phyloP scores from a whole-genome alignment of 225 moss, liverwort and hornwort species.

The Polytrichum formosum region DNA sequence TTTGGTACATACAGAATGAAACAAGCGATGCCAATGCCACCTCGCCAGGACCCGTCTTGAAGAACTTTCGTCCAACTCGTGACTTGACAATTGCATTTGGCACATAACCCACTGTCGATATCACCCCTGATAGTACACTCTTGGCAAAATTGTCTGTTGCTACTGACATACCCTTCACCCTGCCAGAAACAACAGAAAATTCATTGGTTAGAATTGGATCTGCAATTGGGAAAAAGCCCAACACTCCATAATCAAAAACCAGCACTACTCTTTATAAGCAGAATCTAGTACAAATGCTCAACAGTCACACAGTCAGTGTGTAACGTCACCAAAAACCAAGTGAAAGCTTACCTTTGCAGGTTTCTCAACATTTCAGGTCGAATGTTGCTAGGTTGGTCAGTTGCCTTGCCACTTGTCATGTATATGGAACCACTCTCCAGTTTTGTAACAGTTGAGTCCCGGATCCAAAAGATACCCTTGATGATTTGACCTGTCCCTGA shows the following conservation, averaged over 20 bases:
- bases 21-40: conserved; percentile 44
- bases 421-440: conserved; percentile 54
- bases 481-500: conserved; percentile 80
- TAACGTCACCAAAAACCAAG: no score
- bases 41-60: conserved; percentile 62
- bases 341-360: conserved; percentile 49
- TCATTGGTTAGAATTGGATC: no score
- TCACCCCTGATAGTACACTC: conserved; percentile 71
- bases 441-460: conserved; percentile 62
- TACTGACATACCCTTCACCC: conserved; percentile 60
- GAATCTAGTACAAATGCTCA: not conserved
- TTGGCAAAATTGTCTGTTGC: conserved; percentile 85
- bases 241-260: no score
- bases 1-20: conserved; percentile 7
- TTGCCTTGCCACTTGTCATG: conserved; percentile 43
- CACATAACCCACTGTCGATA: conserved; percentile 66
- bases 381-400: conserved; percentile 43
- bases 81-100: conserved; percentile 73
- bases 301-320: no score
- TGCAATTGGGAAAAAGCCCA: no score
- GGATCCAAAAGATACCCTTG: conserved; percentile 82
- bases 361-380: conserved; percentile 51
- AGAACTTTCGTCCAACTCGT: conserved; percentile 64
- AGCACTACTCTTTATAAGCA: no score
- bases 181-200: conserved; percentile 20